These are phyloP conservation scores for Naganishia vaughanmartiniae DNA, from an alignment of 768 basidiomycete genomes.

Conservation along the genomic window DNA sequence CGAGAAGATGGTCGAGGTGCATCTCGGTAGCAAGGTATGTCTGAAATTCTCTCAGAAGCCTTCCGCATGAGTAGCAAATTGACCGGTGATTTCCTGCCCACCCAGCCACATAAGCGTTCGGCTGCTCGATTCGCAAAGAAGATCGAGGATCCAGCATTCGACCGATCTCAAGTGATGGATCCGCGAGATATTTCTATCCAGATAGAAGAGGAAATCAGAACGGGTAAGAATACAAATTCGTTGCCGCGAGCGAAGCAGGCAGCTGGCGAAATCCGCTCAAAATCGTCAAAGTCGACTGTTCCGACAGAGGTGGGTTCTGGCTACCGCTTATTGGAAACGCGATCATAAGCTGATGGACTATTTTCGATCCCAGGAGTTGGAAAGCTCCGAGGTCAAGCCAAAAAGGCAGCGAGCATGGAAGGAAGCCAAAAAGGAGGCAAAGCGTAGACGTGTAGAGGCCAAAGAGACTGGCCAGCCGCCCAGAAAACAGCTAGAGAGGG, in stretches of 20 bases:
- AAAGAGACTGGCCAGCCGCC: conserved; percentile 18
- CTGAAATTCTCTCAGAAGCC: background rate
- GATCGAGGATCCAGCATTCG: conserved; percentile 13
- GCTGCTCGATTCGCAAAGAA: conserved; percentile 22
- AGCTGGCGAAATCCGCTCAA: background rate
- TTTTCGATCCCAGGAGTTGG: background rate
- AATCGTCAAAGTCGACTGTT: background rate
- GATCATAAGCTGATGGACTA: background rate
- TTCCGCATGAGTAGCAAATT: background rate
- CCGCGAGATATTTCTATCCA: conserved; percentile 14
- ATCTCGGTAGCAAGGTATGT: conserved; percentile 26
- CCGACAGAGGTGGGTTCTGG: background rate
- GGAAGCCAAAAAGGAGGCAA: conserved; percentile 16
- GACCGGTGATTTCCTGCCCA: background rate
- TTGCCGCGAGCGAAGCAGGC: background rate
- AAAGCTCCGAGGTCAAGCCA: background rate
- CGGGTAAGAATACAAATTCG: background rate
- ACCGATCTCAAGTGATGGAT: conserved; percentile 13
- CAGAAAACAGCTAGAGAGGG: conserved; percentile 10
- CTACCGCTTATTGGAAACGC: too few relatives aligned
- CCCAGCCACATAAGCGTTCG: conserved; percentile 17
- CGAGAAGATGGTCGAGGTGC: conserved; percentile 27
- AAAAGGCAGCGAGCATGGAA: conserved; percentile 19
- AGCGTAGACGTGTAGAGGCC: conserved; percentile 10
- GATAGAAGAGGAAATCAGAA: conserved; percentile 14